Conservation (phyloP, 495 filamentous ascomycete genomes). For the Massariosphaeria phaeospora region DNA sequence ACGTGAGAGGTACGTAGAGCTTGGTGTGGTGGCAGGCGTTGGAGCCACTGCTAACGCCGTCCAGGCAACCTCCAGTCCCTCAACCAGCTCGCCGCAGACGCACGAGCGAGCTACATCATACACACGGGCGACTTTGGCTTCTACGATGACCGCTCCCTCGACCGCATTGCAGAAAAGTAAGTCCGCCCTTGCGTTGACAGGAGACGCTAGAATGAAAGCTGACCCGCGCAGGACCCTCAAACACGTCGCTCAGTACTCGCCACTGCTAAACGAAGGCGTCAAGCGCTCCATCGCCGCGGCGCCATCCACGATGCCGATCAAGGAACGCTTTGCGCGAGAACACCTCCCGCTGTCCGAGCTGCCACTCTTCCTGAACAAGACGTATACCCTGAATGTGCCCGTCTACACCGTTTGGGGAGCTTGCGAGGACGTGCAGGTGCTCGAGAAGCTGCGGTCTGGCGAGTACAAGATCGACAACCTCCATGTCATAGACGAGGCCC, state of each 20-base stretch:
- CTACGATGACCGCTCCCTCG: constrained; percentile 92
- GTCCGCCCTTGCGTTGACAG: constrained; percentile 36
- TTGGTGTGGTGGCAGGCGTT: too few species aligned
- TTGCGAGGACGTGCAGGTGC: constrained; percentile 94
- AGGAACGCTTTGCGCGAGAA: constrained; percentile 70
- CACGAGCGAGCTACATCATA: constrained; percentile 90
- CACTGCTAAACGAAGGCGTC: constrained; percentile 76
- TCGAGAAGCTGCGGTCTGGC: constrained; percentile 96
- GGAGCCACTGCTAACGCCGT: constrained; percentile 15
- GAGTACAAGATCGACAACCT: constrained; percentile 98
- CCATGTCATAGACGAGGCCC: constrained; percentile 96
- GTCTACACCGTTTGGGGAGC: constrained; percentile 99
- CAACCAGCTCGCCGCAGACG: constrained; percentile 91
- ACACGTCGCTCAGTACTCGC: constrained; percentile 98
- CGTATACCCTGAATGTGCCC: constrained; percentile 83
- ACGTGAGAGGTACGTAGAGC: constrained; percentile 77
- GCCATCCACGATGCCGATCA: constrained; percentile 61
- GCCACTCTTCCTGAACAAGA: constrained; percentile 81
- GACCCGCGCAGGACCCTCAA: constrained; percentile 71
- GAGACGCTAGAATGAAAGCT: constrained; percentile 8
- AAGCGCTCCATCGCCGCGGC: constrained; percentile 78
- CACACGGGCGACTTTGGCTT: constrained; percentile 99
- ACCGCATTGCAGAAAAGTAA: constrained; percentile 98
- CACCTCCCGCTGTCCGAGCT: constrained; percentile 94
- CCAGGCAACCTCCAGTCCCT: constrained; percentile 89